Conservation (phyloP, 805 yeast genomes). For the Zygoascus biomembranicola region DNA sequence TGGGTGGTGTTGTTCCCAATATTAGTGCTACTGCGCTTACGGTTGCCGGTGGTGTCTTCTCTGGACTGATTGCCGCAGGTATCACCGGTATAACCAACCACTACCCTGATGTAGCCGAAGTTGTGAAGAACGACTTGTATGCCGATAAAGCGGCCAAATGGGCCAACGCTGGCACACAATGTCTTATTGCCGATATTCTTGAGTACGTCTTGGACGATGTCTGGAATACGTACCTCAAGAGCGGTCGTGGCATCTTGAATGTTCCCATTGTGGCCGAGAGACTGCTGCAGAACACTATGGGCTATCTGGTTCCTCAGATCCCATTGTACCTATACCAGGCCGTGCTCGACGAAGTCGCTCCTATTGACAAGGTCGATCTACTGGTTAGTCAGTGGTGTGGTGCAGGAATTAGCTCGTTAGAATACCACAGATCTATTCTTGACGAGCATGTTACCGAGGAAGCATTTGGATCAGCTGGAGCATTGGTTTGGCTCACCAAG, state of each 20-base stretch:
- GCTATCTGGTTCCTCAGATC: conserved; percentile 9
- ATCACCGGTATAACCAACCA: conserved; percentile 22
- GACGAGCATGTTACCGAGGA: conserved; percentile 10
- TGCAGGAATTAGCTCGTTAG: conserved; percentile 9
- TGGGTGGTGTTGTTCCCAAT: conserved; percentile 20
- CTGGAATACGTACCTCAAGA: conserved; percentile 7
- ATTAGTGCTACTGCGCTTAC: conserved; percentile 8
- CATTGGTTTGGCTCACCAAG: conserved; percentile 3
- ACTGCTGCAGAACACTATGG: conserved; percentile 12
- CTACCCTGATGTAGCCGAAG: conserved; percentile 16
- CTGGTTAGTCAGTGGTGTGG: conserved; percentile 18
- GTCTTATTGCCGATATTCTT: background rate
- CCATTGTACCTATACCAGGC: conserved; percentile 22
- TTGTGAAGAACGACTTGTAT: background rate
- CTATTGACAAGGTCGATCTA: conserved; percentile 11
- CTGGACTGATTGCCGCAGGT: conserved; percentile 22
- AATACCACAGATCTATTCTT: conserved; percentile 9
- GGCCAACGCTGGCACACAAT: background rate
- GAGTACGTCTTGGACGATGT: background rate
- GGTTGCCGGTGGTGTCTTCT: conserved; percentile 17
- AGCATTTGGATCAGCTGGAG: conserved; percentile 8
- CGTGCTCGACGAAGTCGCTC: conserved; percentile 19
- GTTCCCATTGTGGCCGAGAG: conserved; percentile 7
- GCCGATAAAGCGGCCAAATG: background rate
- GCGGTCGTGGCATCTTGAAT: conserved; percentile 14